These are phyloP conservation scores for Lactarius hatsudake DNA, from an alignment of 768 basidiomycete species.

Conservation along the genomic window DNA sequence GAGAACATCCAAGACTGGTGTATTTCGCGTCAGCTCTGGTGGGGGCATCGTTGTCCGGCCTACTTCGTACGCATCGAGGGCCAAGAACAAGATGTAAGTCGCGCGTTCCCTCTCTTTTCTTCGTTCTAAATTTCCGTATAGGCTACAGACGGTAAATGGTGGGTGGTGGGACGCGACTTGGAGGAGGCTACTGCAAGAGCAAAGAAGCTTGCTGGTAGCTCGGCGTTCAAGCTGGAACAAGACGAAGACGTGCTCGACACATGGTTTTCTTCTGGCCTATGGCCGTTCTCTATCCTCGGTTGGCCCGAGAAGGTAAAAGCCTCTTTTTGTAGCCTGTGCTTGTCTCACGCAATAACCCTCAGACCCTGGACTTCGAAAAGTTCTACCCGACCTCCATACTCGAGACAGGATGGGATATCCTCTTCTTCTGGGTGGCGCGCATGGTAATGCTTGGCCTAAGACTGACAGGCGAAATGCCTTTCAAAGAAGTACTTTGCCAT, in stretches of 20 bases:
- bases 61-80: constrained; percentile 90
- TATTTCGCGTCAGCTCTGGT: constrained; percentile 98
- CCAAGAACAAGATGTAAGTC: constrained; percentile 57
- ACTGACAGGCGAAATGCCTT: constrained; percentile 89
- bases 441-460: constrained; percentile 93
- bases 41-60: constrained; percentile 96
- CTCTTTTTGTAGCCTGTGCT: background rate
- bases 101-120: too few species aligned
- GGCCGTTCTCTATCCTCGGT: constrained; percentile 97
- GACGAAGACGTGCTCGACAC: constrained; percentile 98
- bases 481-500: constrained; percentile 94
- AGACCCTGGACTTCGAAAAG: constrained; percentile 73
- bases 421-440: constrained; percentile 99
- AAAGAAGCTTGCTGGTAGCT: constrained; percentile 61
- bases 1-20: constrained; percentile 98
- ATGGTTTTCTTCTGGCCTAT: constrained; percentile 97
- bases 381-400: constrained; percentile 91
- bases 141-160: constrained; percentile 70
- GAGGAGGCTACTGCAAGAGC: constrained; percentile 80
- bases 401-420: constrained; percentile 98
- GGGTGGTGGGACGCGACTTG: constrained; percentile 84
- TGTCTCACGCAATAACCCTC: constrained; percentile 19
- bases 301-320: constrained; percentile 85
- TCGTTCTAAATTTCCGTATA: constrained; percentile 32
- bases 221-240: constrained; percentile 75